Conservation (phyloP, 768 basidiomycete species). For the Kwoniella botswanensis region DNA sequence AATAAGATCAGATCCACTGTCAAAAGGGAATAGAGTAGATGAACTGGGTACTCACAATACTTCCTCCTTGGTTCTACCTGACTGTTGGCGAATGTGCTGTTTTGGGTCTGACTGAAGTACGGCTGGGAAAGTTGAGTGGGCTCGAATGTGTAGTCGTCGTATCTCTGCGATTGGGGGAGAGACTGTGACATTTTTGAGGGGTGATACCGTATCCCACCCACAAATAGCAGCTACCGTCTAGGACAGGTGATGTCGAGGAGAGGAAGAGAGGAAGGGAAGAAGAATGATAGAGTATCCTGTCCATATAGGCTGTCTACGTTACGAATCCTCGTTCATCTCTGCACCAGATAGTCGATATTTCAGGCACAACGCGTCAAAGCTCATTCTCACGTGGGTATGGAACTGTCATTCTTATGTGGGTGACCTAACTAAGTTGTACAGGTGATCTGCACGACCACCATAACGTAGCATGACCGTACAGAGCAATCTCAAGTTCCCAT, state of each 20-base stretch:
- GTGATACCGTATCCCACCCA: not conserved
- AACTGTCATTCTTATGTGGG: too few species aligned
- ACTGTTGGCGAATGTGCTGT: constrained; percentile 40
- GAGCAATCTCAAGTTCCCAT: not conserved
- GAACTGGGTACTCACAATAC: constrained; percentile 47
- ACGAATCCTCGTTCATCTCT: not conserved
- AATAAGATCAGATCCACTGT: constrained; percentile 1
- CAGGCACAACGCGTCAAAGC: constrained; percentile 24
- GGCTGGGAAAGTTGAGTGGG: constrained; percentile 52
- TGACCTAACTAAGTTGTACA: too few species aligned
- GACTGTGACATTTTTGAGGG: constrained; percentile 8
- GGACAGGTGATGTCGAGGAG: not conserved
- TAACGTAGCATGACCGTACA: not conserved
- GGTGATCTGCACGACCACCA: not conserved
- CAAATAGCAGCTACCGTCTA: not conserved
- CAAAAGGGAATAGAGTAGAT: not conserved
- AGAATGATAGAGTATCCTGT: not conserved
- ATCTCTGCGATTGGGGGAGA: constrained; percentile 34
- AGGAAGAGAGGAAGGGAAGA: not conserved
- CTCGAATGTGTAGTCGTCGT: constrained; percentile 44
- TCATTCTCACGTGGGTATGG: not conserved
- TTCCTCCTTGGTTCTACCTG: constrained; percentile 56
- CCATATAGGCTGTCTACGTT: not conserved
- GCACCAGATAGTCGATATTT: not conserved
- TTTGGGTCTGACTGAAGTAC: constrained; percentile 47